Base-by-base conservation (phyloP, 2,329 filamentous ascomycete genomes). In the Triangularia verruculosa region DNA sequence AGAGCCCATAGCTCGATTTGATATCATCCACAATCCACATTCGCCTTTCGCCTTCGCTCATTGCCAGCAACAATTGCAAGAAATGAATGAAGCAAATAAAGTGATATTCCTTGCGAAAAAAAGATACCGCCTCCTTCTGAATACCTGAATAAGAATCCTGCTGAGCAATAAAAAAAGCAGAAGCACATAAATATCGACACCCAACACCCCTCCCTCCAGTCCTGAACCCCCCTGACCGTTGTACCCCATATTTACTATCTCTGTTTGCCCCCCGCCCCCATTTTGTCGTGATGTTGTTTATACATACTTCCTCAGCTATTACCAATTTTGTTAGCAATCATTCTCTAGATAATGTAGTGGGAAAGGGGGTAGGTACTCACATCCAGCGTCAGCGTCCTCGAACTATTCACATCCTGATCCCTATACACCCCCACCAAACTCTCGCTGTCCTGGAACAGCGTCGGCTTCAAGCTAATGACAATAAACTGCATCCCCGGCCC, bases 401-500 rank as follows among this genome's bases (percentile, higher is more conserved):
- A 96, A 72, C 90, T 96, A 78, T 98, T 99, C 63, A 92, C 91
- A 62, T 89, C 88, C 79, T 99, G 95, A 74, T 99, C 96, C 69
- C 95, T 85, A 80, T 97, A 98, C 11, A 99, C 93, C 59, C 95
- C 95, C 4, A 99, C 93, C 71, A 99, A 77, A 66, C 93, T 96
- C 82, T 99, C 93, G 73, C 92, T 97, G 76, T 96, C 91, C 78
- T 99, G 93, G 80, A 98, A 99, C 62, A 99, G 82, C 1, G 93
- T 93, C 0, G 93, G 91, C 84, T 99, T 99, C 75, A 99, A 83
- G 79, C 89, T 93, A 76, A 99, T 99, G 69, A 99, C 95, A 66
- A 99, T 96, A 71, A 99, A 99, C 76, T 99, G 95, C 93, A 98
- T 98, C 13, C 96, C 96, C 1, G 95, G 95, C 0, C 92, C 92